These are phyloP conservation scores for Lentinula detonsa DNA, from an alignment of 768 basidiomycete genomes.

Conservation along the genomic window DNA sequence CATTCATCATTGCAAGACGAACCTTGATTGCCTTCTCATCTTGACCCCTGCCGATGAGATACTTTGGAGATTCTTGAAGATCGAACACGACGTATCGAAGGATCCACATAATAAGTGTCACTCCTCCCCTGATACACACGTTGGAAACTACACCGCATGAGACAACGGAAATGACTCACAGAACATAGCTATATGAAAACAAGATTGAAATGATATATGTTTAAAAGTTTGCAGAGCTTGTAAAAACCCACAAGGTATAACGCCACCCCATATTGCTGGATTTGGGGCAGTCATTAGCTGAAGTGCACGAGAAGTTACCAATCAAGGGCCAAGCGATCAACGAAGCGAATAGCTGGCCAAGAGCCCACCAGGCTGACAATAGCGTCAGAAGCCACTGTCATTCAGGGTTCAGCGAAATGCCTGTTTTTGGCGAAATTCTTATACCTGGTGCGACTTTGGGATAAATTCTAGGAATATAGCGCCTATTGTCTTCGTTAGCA, in stretches of 20 bases:
- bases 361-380: slow-evolving; percentile 7
- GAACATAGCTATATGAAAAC: slow-evolving; percentile 24
- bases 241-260: slow-evolving; percentile 38
- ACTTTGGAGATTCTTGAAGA: slow-evolving; percentile 59
- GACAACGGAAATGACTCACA: slow-evolving; percentile 22
- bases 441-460: slow-evolving; percentile 33
- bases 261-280: slow-evolving; percentile 57
- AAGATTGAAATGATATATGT: not conserved
- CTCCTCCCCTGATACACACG: slow-evolving; percentile 25
- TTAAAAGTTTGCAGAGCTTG: not conserved
- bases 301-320: slow-evolving; percentile 45
- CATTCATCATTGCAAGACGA: not conserved
- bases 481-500: slow-evolving; percentile 14
- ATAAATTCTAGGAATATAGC: slow-evolving; percentile 41
- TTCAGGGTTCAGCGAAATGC: not conserved
- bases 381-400: slow-evolving; percentile 5
- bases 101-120: slow-evolving; percentile 50
- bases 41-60: slow-evolving; percentile 48
- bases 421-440: not conserved
- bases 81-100: slow-evolving; percentile 51
- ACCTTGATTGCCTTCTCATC: slow-evolving; percentile 51
- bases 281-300: slow-evolving; percentile 36
- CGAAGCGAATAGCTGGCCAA: slow-evolving; percentile 27
- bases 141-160: not conserved
- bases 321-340: slow-evolving; percentile 51